Evolutionary conservation across 495 filamentous ascomycete species (phyloP), one percentile per base, ranked within the genome.

Genomic region (Pseudoneurospora amorphoporcata): DNA sequence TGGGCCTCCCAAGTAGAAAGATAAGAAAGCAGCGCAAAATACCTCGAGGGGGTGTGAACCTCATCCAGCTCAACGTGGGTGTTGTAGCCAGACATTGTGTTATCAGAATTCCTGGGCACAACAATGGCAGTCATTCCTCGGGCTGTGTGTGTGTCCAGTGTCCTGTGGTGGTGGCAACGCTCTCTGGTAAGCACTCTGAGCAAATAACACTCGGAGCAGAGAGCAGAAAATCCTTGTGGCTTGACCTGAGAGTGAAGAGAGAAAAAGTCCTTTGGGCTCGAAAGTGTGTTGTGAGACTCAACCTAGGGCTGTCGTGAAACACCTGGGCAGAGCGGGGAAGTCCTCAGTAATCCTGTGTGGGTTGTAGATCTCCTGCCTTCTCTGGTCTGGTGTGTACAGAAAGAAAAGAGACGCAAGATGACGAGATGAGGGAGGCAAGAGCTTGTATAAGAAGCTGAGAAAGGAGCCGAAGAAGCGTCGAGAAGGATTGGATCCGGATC

Each of bases 31-130:
- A 79, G 72, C 69, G 74, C 75, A 80, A 81, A 82, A 84, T 85
- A 86, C 84, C 84, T 86, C 78, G 84, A 82, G 78, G 84, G 84
- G 77, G 83, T 84, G 77, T 85, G 83, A 78, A 85, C 83, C 79
- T 86, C 84, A 74, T 86, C 84, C 79, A 84, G 79, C 76, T 85
- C 84, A 78, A 81, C 72, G 75, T 83, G 81, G 53, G 23, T 61
- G 72, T 80, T 85, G 80, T 76, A 85, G 76, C 80, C 80, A 79
- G 84, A 79, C 84, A 86, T 85, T 75, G 73, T 84, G 72, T 83
- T 80, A 65, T 65, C 53, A 65, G 53, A 65, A 76, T 74, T 78
- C 77, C 80, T 80, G 79, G 81, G 73, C 75, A 82, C 73, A 82
- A 83, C 79, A 81, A 83, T 77, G 78, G 82, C 76, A 81, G 80